phyloP scores from a whole-genome alignment of 2,329 filamentous ascomycete species.

The Ceratocystis variospora region DNA sequence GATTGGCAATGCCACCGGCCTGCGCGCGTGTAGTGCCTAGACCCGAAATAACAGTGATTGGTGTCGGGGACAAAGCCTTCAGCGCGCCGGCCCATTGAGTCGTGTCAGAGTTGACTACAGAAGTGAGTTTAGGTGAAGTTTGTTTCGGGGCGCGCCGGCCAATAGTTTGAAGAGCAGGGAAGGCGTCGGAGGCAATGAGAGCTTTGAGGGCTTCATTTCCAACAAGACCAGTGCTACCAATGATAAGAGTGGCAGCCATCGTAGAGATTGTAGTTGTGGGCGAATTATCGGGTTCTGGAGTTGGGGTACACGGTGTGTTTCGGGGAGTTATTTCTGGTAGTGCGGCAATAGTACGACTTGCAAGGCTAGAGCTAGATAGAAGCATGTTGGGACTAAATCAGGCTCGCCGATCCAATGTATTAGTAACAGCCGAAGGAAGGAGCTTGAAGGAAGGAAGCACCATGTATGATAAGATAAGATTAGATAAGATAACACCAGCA shows the following conservation, averaged over 20 bases:
- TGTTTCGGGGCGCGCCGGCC: conserved; percentile 49
- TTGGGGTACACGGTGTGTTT: not conserved
- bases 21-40: conserved; percentile 66
- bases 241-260: conserved; percentile 40
- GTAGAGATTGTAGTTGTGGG: not conserved
- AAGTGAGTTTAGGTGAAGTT: conserved; percentile 41
- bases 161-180: conserved; percentile 47
- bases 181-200: conserved; percentile 40
- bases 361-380: too few relatives aligned
- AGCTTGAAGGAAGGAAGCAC: not conserved
- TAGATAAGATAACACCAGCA: not conserved
- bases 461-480: not conserved
- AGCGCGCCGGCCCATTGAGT: conserved; percentile 53
- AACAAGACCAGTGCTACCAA: conserved; percentile 53
- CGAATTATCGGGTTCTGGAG: not conserved
- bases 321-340: not conserved
- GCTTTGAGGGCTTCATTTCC: conserved; percentile 61
- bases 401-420: too few relatives aligned
- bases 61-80: conserved; percentile 38
- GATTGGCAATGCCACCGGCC: conserved; percentile 63
- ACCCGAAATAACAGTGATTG: conserved; percentile 57
- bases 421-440: too few relatives aligned
- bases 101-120: conserved; percentile 54
- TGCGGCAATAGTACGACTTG: too few relatives aligned
- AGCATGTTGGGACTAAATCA: too few relatives aligned